These are phyloP conservation scores for Aspergillus conjunctus DNA, from an alignment of 495 filamentous ascomycete genomes.

Conservation along the genomic window DNA sequence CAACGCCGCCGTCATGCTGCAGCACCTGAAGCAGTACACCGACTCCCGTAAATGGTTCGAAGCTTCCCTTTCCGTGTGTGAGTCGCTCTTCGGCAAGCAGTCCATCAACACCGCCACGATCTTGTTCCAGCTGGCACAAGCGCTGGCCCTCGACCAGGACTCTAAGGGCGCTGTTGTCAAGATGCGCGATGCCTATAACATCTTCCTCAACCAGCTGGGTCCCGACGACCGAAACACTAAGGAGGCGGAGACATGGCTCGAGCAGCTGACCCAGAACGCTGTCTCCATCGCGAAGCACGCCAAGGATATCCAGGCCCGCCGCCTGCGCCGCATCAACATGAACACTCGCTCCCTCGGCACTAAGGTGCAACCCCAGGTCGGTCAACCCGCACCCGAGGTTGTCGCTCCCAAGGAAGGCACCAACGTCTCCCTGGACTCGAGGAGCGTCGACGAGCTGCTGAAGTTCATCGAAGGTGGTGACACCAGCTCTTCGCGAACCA, in stretches of 20 bases:
- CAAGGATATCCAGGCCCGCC: slow-evolving; percentile 76
- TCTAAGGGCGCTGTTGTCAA: slow-evolving; percentile 82
- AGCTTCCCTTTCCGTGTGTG: slow-evolving; percentile 81
- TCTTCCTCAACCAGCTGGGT: slow-evolving; percentile 84
- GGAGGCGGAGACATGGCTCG: slow-evolving; percentile 92
- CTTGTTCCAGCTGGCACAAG: slow-evolving; percentile 94
- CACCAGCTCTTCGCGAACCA: slow-evolving; percentile 54
- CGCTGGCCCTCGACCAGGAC: slow-evolving; percentile 88
- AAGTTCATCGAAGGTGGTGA: slow-evolving; percentile 82
- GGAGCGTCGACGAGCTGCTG: slow-evolving; percentile 83
- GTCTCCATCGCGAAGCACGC: slow-evolving; percentile 90
- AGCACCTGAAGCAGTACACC: slow-evolving; percentile 85
- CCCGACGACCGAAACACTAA: slow-evolving; percentile 92
- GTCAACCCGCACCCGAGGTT: slow-evolving; percentile 53
- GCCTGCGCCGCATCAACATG: slow-evolving; percentile 62
- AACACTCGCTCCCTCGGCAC: slow-evolving; percentile 56
- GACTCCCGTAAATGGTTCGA: slow-evolving; percentile 97
- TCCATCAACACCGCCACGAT: slow-evolving; percentile 94
- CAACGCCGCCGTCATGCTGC: slow-evolving; percentile 98
- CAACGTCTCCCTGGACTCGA: slow-evolving; percentile 58
- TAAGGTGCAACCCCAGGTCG: slow-evolving; percentile 55
- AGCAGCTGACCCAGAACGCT: slow-evolving; percentile 91
- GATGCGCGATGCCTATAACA: slow-evolving; percentile 95
- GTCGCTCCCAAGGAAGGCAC: slow-evolving; percentile 37
- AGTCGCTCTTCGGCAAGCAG: slow-evolving; percentile 80